Percentiles rank a stretch among this genome's conserved stretches.
Evolutionary conservation across 129 eudicot species (phyloP).

Genomic region (Heracleum sosnowskyi): DNA sequence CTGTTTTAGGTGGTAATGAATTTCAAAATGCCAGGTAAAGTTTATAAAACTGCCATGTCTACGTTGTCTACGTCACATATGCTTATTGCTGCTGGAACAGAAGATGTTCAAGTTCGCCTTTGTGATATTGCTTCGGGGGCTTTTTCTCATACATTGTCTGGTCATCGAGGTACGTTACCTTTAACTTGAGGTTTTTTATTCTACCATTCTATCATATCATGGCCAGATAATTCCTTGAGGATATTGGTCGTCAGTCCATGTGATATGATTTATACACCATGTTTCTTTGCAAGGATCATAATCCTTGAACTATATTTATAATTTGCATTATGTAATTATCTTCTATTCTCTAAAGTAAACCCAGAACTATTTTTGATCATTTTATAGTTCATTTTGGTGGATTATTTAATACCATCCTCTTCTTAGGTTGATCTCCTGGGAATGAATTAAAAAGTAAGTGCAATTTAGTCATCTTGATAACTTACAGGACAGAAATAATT

Average conservation of each 20-base stretch:
- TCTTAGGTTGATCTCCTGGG: neutral
- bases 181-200: neutral
- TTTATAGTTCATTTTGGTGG: neutral
- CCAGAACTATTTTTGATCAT: neutral
- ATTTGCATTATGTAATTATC: neutral
- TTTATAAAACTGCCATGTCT: slow-evolving; percentile 91
- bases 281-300: neutral
- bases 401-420: neutral
- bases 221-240: neutral
- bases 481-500: neutral
- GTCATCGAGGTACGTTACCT: slow-evolving; percentile 75
- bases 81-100: slow-evolving; percentile 94
- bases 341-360: neutral
- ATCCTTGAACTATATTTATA: neutral
- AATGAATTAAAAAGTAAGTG: neutral
- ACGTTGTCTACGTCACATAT: slow-evolving; percentile 82
- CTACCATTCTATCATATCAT: neutral
- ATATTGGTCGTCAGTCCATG: too few species aligned
- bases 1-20: slow-evolving; percentile 59
- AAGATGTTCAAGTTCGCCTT: slow-evolving; percentile 98
- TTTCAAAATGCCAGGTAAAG: slow-evolving; percentile 98
- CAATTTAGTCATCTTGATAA: neutral
- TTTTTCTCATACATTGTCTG: slow-evolving; percentile 95
- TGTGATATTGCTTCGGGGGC: slow-evolving; percentile 98
- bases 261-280: neutral